These are phyloP conservation scores for Xylaria longipes DNA, from an alignment of 495 filamentous ascomycete genomes.

Conservation along the genomic window DNA sequence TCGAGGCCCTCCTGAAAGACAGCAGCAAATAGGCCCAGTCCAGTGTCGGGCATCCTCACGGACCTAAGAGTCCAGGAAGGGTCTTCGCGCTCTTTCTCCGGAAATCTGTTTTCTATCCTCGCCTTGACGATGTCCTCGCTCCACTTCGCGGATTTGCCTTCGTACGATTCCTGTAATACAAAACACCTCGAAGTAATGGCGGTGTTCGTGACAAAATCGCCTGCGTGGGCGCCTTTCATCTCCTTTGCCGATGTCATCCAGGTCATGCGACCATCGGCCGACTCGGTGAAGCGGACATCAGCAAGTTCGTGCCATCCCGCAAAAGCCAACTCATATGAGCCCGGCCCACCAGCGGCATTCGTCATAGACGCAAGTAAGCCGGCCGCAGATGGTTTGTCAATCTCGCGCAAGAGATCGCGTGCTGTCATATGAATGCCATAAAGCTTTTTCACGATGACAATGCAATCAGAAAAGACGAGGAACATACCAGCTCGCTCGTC, in stretches of 20 bases:
- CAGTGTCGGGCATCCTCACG: slow-evolving; percentile 62
- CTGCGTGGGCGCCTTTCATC: slow-evolving; percentile 57
- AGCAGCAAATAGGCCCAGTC: slow-evolving; percentile 72
- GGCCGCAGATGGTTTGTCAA: slow-evolving; percentile 74
- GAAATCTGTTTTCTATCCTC: slow-evolving; percentile 80
- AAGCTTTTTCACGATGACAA: slow-evolving; percentile 77
- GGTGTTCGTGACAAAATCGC: slow-evolving; percentile 55
- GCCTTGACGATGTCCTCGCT: slow-evolving; percentile 89
- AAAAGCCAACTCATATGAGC: slow-evolving; percentile 72
- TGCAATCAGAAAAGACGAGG: slow-evolving; percentile 81
- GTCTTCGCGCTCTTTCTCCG: slow-evolving; percentile 78
- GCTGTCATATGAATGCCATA: slow-evolving; percentile 68
- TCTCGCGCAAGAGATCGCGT: slow-evolving; percentile 78
- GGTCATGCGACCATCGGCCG: slow-evolving; percentile 70
- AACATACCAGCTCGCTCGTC: slow-evolving; percentile 68
- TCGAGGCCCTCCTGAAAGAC: slow-evolving; percentile 73
- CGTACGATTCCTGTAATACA: slow-evolving; percentile 75
- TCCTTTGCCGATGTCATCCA: slow-evolving; percentile 71
- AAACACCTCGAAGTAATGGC: slow-evolving; percentile 64
- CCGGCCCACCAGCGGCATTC: slow-evolving; percentile 57
- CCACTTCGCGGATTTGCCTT: slow-evolving; percentile 76
- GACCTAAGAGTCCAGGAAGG: slow-evolving; percentile 79
- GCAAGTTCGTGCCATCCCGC: slow-evolving; percentile 72
- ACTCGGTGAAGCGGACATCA: slow-evolving; percentile 77
- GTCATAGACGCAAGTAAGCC: slow-evolving; percentile 62